Base-by-base conservation (phyloP, 1,284 basidiomycete species). In the Puccinia hordei region DNA sequence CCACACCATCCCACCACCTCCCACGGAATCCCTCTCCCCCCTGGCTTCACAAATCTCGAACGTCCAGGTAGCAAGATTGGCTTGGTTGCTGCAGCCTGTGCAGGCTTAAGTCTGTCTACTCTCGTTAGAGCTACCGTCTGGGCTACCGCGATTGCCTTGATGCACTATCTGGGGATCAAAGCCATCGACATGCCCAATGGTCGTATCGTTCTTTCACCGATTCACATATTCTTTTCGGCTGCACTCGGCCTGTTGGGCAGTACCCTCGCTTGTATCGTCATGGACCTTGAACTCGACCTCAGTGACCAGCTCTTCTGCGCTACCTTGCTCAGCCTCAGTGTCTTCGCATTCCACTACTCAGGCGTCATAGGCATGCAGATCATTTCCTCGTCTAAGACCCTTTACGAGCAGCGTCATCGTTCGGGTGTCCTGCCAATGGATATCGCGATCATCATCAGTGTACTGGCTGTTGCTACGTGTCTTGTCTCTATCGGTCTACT, bases 401-500 rank as follows among this genome's bases (percentile, higher is more conserved):
- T 55, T 33, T 33, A 22, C 76, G 53, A 53, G 24, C 51, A 78
- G 53, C 27, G 66, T 33, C 35, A 44, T 12, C 38, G 53, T 12
- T 19, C 41, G 22, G 66, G 46, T 27, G 41, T 69, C 10, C n/a
- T 33, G 41, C 41, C 66, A 22, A 27, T 68, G 65, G 76, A 78
- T 44, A 59, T 81, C 30, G 80, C 82, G 24, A 81, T 80, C 33
- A 81, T 81, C 19, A 82, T 82, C 44, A 77, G 80, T 35, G 81
- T 79, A 19, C 74, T 83, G 41, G 82, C 82, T 13, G 78, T 83
- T 15, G 69, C 76, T 13, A 82, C 73, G 24, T 83, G 82, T 59
- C 61, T 83, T 44, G 61, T 83, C 12, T 82, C 82, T 1, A 82
- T 82, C 78, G 82, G 80, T 51, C 66, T 82, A 10, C 41, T 83